phyloP scores from a whole-genome alignment of 805 yeast species.

The Dipodascus geniculatus region DNA sequence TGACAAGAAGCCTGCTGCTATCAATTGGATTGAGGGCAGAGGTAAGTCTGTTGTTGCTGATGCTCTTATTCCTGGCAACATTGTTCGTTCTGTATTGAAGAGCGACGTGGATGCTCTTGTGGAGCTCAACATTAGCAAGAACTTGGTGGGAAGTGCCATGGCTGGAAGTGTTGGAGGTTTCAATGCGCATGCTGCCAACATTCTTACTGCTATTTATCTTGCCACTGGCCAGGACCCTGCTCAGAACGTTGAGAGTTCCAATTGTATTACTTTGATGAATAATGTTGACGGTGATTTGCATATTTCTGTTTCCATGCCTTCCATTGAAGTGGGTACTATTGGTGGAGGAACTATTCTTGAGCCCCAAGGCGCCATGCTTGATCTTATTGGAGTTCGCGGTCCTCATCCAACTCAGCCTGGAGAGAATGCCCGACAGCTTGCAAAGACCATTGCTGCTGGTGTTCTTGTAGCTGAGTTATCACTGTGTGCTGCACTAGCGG shows the following conservation, averaged over 20 bases:
- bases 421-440: conserved; percentile 85
- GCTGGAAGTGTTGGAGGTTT: conserved; percentile 98
- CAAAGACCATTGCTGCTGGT: conserved; percentile 84
- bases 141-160: conserved; percentile 93
- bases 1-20: conserved; percentile 95
- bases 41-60: conserved; percentile 98
- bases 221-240: conserved; percentile 99
- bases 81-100: conserved; percentile 73
- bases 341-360: conserved; percentile 98
- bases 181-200: conserved; percentile 95
- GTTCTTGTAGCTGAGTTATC: conserved; percentile 95
- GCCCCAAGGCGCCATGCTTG: conserved; percentile 95
- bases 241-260: conserved; percentile 93
- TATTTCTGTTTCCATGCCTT: conserved; percentile 98
- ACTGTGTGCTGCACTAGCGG: conserved; percentile 90
- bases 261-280: conserved; percentile 93
- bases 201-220: conserved; percentile 85
- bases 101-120: conserved; percentile 89
- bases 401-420: conserved; percentile 94
- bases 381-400: conserved; percentile 86
- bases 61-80: conserved; percentile 74
- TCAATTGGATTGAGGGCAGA: conserved; percentile 98
- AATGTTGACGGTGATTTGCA: conserved; percentile 68
- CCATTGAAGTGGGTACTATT: conserved; percentile 96
- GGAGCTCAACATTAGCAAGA: conserved; percentile 78